phyloP scores from a whole-genome alignment of 73 alveolate genomes.

The Paramecium sonneborni region DNA sequence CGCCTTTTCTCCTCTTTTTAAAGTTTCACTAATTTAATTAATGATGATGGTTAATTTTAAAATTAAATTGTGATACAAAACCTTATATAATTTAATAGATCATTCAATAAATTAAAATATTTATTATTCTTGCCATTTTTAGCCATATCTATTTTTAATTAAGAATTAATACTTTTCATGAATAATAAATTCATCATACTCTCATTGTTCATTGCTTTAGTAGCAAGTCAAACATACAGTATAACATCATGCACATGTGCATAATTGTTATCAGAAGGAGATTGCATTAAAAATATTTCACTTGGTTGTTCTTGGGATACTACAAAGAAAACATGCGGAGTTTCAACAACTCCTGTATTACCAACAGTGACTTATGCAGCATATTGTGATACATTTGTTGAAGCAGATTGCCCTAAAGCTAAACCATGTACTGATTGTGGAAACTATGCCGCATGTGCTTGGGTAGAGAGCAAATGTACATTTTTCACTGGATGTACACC shows the following conservation, averaged over 20 bases:
- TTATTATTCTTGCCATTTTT: too few relatives aligned
- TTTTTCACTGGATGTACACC: neutral
- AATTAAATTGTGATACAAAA: too few relatives aligned
- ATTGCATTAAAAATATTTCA: neutral
- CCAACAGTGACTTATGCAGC: neutral
- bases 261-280: neutral
- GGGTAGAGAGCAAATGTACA: neutral
- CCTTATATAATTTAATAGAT: too few relatives aligned
- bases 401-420: neutral
- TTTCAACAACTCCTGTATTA: neutral
- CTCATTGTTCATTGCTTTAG: conserved; percentile 1
- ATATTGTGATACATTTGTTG: neutral
- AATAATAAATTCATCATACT: conserved; percentile 9
- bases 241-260: conserved; percentile 19
- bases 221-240: conserved; percentile 23
- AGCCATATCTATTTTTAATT: too few relatives aligned
- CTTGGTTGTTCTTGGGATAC: neutral
- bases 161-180: neutral
- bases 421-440: too few relatives aligned
- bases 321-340: neutral
- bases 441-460: too few relatives aligned
- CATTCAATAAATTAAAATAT: too few relatives aligned
- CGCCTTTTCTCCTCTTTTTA: too few relatives aligned
- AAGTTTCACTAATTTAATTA: too few relatives aligned
- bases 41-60: too few relatives aligned